Base-by-base conservation (phyloP, 1,139 yeast genomes). In the Yamadazyma sp. region DNA sequence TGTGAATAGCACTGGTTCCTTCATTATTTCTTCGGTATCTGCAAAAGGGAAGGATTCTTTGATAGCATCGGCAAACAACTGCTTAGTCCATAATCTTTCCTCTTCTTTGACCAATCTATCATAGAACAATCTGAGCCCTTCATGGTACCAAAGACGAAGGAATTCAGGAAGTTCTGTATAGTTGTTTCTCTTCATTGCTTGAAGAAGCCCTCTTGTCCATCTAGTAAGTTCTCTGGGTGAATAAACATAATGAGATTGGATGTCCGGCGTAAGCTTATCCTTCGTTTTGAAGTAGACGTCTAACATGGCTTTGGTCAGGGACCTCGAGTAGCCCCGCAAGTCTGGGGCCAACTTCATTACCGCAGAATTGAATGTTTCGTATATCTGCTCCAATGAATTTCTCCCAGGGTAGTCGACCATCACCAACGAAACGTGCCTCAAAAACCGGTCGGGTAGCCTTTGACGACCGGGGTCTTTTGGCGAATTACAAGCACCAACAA, bases 401-500 rank as follows among this genome's bases (percentile, higher is more conserved):
- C 54, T 52, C 0, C 83, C 82, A 0, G 97, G 97, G 53, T 89
- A 85, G 48, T 84, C 96, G 6, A 90, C 86, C 77, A 81, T 76
- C 0, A 92, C 52, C 6, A 88, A 68, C 1, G 84, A 64, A 5
- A 78, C 70, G 51, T 84, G 94, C 8, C 95, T 71, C 35, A 86
- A 59, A 52, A 90, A 83, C 37, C 97, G 65, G n/a, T 66, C 57
- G 1, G 80, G 65, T 25, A 92, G 57, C 3, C 57, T 59, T 13
- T 73, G 67, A 47, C 98, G 72, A 0, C 97, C 96, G 2, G 80
- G 78, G 58, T 87, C 95, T 1, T 80, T 70, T 0, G 96, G 83
- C 1, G 97, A 92, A 53, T 92, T 92, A 58, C 97, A 92, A 0
- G 98, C 97, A 6, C 95, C 97, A 10, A 90, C 95, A 63, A 92